Evolutionary conservation across 1,284 basidiomycete genomes (phyloP), one percentile per base, ranked within the genome.

Genomic region (Schizophyllum commune): DNA sequence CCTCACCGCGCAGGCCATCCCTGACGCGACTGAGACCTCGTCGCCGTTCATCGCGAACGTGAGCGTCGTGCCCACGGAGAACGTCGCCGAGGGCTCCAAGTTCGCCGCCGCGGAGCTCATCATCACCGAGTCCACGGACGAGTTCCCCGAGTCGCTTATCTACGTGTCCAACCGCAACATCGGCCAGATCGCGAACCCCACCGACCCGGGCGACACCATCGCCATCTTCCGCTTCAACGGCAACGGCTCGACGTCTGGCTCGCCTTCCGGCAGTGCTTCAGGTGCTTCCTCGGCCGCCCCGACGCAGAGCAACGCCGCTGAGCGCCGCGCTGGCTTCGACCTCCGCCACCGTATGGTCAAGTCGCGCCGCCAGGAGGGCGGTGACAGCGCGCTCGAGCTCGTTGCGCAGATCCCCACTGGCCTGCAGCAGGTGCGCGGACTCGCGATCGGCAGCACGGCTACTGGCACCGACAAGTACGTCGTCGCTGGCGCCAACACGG

Each of bases 141-240:
- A 71, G 27, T 85, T 80, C 73, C 79, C 80, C 1, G 72, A 69
- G 15, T 76, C 79, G 0, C 80, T 83, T 65, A 77, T 88, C 58
- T 88, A 86, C 69, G 78, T 78, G 20, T 85, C 83, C 61, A 88
- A 88, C 73, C 78, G 86, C 60, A 84, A 87, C 69, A 77, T 73
- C 1, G 80, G 76, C 63, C 9, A 11, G 13, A 17, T 47, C 39
- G 61, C 63, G 11, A 75, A 70, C 70, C 71, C 70, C 22, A 68
- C 71, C 65, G 83, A 77, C 67, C 71, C 72, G 61, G 84, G 84
- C 17, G 86, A 88, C 71, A 77, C 81, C 3, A 85, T 87, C 64
- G 82, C 83, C 13, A 80, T 88, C 60, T 84, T 83, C 67, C 73
- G 81, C 63, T 76, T 76, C 59, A 11, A 11, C 39, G 69, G 72